Evolutionary conservation across 768 basidiomycete genomes (phyloP), one percentile per base, ranked within the genome.

Genomic region (Pisolithus orientalis): DNA sequence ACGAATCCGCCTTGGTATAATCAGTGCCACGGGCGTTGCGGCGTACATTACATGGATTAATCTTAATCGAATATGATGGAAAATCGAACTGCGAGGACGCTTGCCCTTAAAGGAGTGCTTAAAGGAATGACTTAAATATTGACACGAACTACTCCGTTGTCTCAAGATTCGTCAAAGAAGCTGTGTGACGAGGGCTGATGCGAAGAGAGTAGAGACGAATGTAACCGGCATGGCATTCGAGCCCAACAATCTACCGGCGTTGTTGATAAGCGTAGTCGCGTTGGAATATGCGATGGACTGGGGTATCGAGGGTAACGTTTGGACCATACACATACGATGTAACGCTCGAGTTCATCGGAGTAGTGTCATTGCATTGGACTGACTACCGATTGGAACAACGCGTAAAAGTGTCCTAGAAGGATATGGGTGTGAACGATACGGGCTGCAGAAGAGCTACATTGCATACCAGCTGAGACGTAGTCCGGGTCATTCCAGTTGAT

Each of bases 401-500:
- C 78, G 58, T 84, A 85, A 66, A 87, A 90, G 64, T 90, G 83
- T 43, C 88, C 83, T 78, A 51, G 28, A 16, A 10, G 38, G n/a
- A 17, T 39, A 1, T 2, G 14, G 38, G 39, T 11, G 24, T 60
- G 8, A 57, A 47, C 21, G 37, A 38, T 14, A 24, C 5, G 9
- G 27, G 34, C 13, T 34, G 29, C n/a, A 9, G 32, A 39, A 1
- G 14, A 1, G 17, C 5, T 25, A 0, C 4, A 52, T 32, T 49
- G 63, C 68, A 48, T 66, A 73, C 81, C 85, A 17, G 87, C 83
- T 13, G 84, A 64, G 47, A 68, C 52, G 66, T 90, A 93, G 66
- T 93, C 90, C 31, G 87, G 80, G 64, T 92, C 82, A 17, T 72
- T 60, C 85, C 86, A 94, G 72, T 90, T 72, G 69, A 91, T 89